Evolutionary conservation across 2,329 filamentous ascomycete genomes (phyloP).

Genomic region (Venturia effusa): DNA sequence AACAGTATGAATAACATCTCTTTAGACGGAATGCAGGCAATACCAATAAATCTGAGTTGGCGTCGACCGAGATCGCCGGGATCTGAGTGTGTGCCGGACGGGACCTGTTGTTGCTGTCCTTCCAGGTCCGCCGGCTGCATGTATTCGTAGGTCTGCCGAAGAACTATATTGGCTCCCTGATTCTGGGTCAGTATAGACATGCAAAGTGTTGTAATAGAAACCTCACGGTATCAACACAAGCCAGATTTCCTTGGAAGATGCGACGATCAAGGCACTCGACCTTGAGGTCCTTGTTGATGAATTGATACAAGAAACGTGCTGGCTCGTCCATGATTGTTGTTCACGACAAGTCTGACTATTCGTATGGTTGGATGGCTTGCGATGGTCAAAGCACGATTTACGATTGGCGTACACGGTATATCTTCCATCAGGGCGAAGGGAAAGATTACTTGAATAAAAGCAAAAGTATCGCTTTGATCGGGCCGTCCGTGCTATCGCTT

Average conservation of each 20-base stretch:
- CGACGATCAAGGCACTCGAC: conserved; percentile 73
- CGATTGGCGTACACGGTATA: too few relatives aligned
- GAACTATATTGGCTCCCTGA: conserved; percentile 79
- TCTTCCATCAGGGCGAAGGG: too few relatives aligned
- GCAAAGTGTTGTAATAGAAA: background rate
- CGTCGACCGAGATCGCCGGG: conserved; percentile 46
- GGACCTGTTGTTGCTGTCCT: background rate
- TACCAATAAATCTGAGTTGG: conserved; percentile 74
- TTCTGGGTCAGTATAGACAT: conserved; percentile 13
- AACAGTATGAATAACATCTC: too few relatives aligned
- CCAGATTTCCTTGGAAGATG: conserved; percentile 82
- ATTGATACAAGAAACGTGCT: conserved; percentile 46
- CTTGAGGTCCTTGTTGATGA: conserved; percentile 70
- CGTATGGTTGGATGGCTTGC: too few relatives aligned
- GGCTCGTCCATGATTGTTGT: conserved; percentile 26
- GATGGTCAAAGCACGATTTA: too few relatives aligned
- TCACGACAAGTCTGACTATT: background rate
- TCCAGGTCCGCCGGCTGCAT: conserved; percentile 47
- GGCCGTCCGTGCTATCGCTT: too few relatives aligned
- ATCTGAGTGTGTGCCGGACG: conserved; percentile 24
- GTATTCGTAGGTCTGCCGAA: conserved; percentile 82
- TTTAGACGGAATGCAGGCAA: too few relatives aligned
- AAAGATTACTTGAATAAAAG: too few relatives aligned
- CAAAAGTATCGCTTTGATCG: too few relatives aligned
- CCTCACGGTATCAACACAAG: conserved; percentile 83